Evolutionary conservation across 352 stramenopile species (phyloP).

Genomic region (Phytophthora parvispora): DNA sequence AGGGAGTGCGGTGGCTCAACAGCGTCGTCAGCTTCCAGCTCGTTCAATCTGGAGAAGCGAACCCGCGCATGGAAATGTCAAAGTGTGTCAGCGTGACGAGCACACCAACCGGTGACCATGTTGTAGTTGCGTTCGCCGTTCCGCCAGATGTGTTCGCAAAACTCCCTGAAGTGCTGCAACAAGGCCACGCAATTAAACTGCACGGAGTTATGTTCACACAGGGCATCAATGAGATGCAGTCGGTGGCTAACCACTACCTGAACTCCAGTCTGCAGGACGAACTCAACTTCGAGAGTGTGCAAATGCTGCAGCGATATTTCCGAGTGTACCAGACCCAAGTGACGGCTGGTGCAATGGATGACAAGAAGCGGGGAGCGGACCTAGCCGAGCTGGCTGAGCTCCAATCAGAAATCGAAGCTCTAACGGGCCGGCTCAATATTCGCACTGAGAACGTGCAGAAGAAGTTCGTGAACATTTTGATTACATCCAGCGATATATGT

Average conservation of each 20-base stretch:
- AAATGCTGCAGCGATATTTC: slow-evolving; percentile 80
- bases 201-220: slow-evolving; percentile 90
- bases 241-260: slow-evolving; percentile 88
- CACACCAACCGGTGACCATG: slow-evolving; percentile 55
- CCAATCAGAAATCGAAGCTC: slow-evolving; percentile 62
- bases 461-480: slow-evolving; percentile 91
- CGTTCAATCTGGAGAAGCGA: slow-evolving; percentile 58
- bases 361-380: slow-evolving; percentile 37
- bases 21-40: slow-evolving; percentile 84
- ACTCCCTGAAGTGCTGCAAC: slow-evolving; percentile 69
- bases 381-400: slow-evolving; percentile 56
- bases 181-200: slow-evolving; percentile 79
- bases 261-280: slow-evolving; percentile 90
- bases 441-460: slow-evolving; percentile 79
- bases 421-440: slow-evolving; percentile 68
- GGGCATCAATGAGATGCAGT: slow-evolving; percentile 96
- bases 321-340: slow-evolving; percentile 80
- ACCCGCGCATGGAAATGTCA: slow-evolving; percentile 68
- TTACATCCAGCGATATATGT: slow-evolving; percentile 90
- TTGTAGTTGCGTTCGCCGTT: slow-evolving; percentile 80
- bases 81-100: slow-evolving; percentile 82
- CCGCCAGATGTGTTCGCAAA: slow-evolving; percentile 62
- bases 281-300: slow-evolving; percentile 84
- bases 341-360: slow-evolving; percentile 30
- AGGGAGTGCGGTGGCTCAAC: slow-evolving; percentile 89